Evolutionary conservation across 1,139 yeast species (phyloP), one percentile per base, ranked within the genome.

Genomic region (Scheffersomyces segobiensis): DNA sequence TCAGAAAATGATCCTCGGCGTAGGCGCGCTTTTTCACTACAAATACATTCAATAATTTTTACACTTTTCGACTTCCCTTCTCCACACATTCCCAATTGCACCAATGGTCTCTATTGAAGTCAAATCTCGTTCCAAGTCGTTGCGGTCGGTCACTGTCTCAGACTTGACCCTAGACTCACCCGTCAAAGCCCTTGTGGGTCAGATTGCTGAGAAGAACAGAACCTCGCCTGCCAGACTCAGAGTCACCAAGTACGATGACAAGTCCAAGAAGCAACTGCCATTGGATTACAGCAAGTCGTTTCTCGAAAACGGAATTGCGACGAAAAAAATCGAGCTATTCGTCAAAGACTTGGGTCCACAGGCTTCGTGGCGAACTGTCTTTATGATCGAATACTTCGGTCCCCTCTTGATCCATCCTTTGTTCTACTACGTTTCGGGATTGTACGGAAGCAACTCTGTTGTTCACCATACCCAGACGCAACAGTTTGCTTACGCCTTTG

Each of bases 311-410:
- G 79, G 80, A 10, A 61, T 77, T 57, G 55, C 65, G 56, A 69
- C 69, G 39, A 59, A 68, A 7, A 70, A 71, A 54, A 77, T 81
- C 52, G 70, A 72, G 12, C 75, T 83, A 22, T 84, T 75, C 62
- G 91, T 88, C 59, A 93, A 93, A 72, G 98, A 93, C 68, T 81
- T 95, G 63, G 99, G 98, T 21, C 96, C 96, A 1, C 99, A 95
- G 76, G 85, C 95, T 61, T 87, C 89, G 3, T 95, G 98, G 98
- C 84, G 91, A 74, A 84, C 93, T 6, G 98, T 95, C 39, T 95
- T 87, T 70, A 67, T 91, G 57, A 79, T 91, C 64, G 99, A 95
- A 76, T 95, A 95, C 72, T 69, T 91, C 21, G 98, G 98, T 4
- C 99, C 99, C 3, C 78, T 95, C 60, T 57, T 93, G 53, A 82